A percentile compares a stretch with the other conserved stretches of the same genome.
phyloP scores from a whole-genome alignment of 306 rosid genomes.

The Prosopis cineraria region DNA sequence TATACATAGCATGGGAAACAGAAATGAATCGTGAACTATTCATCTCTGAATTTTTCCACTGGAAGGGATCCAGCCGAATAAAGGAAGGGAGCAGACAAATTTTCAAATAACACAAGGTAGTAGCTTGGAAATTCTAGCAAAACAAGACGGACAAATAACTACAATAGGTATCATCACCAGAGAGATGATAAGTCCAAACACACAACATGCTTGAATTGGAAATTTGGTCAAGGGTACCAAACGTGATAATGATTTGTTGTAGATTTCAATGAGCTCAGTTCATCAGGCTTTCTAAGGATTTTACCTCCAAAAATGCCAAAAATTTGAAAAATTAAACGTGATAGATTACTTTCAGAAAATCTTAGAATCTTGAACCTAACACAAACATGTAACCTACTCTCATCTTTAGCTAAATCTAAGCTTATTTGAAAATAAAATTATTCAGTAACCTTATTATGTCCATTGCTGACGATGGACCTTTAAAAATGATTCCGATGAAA shows the following conservation, averaged over 20 bases:
- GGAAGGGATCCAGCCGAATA: slow-evolving; percentile 2
- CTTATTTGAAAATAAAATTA: background rate
- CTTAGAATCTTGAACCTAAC: background rate
- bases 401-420: background rate
- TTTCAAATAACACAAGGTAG: background rate
- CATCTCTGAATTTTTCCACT: slow-evolving; percentile 5
- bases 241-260: background rate
- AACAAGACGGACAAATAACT: background rate
- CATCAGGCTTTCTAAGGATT: background rate
- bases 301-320: background rate
- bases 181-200: background rate
- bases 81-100: slow-evolving; percentile 10
- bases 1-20: slow-evolving; percentile 9
- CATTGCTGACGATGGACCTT: background rate
- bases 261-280: background rate
- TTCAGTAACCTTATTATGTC: background rate
- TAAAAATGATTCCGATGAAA: background rate
- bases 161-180: background rate
- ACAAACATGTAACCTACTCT: background rate
- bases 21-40: slow-evolving; percentile 19
- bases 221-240: background rate
- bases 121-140: background rate
- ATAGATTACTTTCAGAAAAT: background rate
- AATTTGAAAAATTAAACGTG: background rate
- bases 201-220: background rate